phyloP scores from a whole-genome alignment of 2,329 filamentous ascomycete genomes.

The Neoscytalidium dimidiatum region DNA sequence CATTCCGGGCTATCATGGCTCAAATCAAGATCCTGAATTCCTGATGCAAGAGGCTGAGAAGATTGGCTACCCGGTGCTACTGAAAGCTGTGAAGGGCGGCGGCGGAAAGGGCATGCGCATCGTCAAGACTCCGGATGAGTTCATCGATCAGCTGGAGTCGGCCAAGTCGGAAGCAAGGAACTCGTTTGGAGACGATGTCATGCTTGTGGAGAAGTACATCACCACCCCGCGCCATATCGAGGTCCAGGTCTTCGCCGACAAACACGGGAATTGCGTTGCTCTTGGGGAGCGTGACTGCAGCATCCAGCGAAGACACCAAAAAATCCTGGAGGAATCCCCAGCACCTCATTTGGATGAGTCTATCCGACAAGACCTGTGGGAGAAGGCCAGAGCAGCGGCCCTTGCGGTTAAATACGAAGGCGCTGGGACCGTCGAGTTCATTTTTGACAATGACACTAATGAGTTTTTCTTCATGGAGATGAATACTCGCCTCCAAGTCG shows the following conservation, averaged over 20 bases:
- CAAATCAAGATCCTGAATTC: slow-evolving; percentile 69
- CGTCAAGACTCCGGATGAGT: slow-evolving; percentile 58
- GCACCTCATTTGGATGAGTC: slow-evolving; percentile 62
- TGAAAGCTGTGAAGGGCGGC: slow-evolving; percentile 67
- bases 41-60: slow-evolving; percentile 71
- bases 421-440: slow-evolving; percentile 68
- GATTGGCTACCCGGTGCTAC: slow-evolving; percentile 65
- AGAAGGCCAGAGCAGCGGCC: slow-evolving; percentile 64
- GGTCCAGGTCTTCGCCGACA: slow-evolving; percentile 67
- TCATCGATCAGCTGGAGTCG: slow-evolving; percentile 61
- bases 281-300: slow-evolving; percentile 67
- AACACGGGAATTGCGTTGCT: slow-evolving; percentile 65
- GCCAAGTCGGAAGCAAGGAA: slow-evolving; percentile 66
- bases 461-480: slow-evolving; percentile 73
- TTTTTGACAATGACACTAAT: slow-evolving; percentile 67
- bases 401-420: slow-evolving; percentile 66
- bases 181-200: slow-evolving; percentile 67
- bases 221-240: slow-evolving; percentile 67
- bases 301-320: slow-evolving; percentile 66
- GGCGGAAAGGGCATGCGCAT: slow-evolving; percentile 72
- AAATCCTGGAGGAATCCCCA: slow-evolving; percentile 67
- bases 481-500: slow-evolving; percentile 86
- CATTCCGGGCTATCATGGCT: slow-evolving; percentile 92
- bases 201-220: slow-evolving; percentile 69
- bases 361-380: slow-evolving; percentile 65